Evolutionary conservation across 306 rosid species (phyloP), one percentile per base, ranked within the genome.

Genomic region (Argentina anserina): DNA sequence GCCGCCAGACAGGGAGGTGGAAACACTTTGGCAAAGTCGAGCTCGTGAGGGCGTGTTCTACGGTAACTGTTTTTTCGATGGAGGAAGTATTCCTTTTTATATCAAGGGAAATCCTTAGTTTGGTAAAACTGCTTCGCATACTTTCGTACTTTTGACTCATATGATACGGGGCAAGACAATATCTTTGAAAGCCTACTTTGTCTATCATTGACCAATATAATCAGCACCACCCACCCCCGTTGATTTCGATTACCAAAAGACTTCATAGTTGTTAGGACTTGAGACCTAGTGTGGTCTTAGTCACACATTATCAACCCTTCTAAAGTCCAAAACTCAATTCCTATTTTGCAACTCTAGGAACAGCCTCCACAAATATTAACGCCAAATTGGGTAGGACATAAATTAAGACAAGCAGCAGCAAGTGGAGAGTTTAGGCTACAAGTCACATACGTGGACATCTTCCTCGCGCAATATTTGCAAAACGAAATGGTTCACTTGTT

Each of bases 151-250:
- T 69, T 36, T 55, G 40, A 70, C 49, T 71, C 66, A 13, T 20
- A 33, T 0, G 11, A 58, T 41, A 49, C 5, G 18, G 43, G 18
- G 43, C 31, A 39, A 5, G 53, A 58, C 41, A 40, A 10, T 20
- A 8, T 18, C 42, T 41, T 39, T 58, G 56, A 28, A 40, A 41
- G 31, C 42, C 21, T 58, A 55, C 21, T 6, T 6, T 2, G 56
- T 71, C 56, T 41, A 17, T 41, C 56, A 10, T 56, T 71, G 75
- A 71, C 67, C 75, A 41, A 71, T 8, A 71, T 17, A 41, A 40
- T 23, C 33, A 58, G 63, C 28, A 70, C 23, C 74, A 37, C 49
- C 31, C 20, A 56, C 29, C 5, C 1, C 36, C 31, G n/a, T 71
- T 10, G 67, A 71, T 36, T 70, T 37, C 65, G 13, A 70, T 36